Evolutionary conservation across 768 basidiomycete genomes (phyloP).

Genomic region (Suillus ampliporus): DNA sequence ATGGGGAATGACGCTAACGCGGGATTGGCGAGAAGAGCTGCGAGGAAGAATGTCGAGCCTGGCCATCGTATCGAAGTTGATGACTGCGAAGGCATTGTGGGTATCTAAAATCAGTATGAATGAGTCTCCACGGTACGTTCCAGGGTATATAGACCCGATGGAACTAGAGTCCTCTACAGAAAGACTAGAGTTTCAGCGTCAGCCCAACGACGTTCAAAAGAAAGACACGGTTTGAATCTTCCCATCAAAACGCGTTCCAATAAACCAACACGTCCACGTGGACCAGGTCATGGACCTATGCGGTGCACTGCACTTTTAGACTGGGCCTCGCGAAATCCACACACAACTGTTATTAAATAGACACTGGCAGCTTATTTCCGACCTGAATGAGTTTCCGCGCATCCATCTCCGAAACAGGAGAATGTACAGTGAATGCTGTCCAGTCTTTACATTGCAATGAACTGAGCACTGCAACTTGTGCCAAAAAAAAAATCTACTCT

Average conservation of each 20-base stretch:
- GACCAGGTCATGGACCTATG: conserved; percentile 23
- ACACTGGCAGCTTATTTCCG: conserved; percentile 8
- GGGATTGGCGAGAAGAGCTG: conserved; percentile 18
- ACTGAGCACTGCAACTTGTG: background rate
- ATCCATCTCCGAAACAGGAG: conserved; percentile 7
- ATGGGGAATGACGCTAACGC: conserved; percentile 52
- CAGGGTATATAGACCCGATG: conserved; percentile 19
- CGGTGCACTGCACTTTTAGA: conserved; percentile 2
- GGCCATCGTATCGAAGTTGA: conserved; percentile 24
- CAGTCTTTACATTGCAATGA: background rate
- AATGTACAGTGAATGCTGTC: background rate
- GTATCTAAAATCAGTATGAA: conserved; percentile 7
- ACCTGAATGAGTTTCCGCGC: background rate
- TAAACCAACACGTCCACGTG: conserved; percentile 28
- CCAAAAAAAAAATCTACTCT: background rate
- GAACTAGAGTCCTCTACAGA: conserved; percentile 8
- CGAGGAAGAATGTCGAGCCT: conserved; percentile 31
- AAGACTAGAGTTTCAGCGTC: background rate
- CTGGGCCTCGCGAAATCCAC: conserved; percentile 4
- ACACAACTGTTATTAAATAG: background rate
- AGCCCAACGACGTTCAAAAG: conserved; percentile 3
- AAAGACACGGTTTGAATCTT: conserved; percentile 9
- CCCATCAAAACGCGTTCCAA: conserved; percentile 12
- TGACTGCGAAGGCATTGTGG: conserved; percentile 18
- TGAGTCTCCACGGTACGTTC: conserved; percentile 11